Conservation (phyloP, 257 asterid species). For the Solanum okadae region DNA sequence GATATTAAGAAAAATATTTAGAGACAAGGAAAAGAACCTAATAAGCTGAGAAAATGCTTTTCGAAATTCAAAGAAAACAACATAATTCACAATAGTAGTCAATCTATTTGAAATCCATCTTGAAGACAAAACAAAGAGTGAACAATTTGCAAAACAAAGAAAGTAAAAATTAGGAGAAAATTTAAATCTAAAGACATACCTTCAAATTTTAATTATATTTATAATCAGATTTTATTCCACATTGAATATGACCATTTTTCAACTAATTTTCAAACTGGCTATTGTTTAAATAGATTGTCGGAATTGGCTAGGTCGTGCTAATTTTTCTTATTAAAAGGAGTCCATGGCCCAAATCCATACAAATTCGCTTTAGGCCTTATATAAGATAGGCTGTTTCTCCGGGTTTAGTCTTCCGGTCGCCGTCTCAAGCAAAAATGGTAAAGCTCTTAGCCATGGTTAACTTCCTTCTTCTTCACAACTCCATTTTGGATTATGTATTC, state of each 20-base stretch:
- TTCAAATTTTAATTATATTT: not conserved
- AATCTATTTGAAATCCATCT: not conserved
- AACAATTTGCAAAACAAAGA: not conserved
- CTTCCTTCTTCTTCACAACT: not conserved
- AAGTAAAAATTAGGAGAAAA: not conserved
- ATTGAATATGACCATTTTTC: not conserved
- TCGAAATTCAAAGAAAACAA: not conserved
- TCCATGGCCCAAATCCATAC: not conserved
- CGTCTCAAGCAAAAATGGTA: not conserved
- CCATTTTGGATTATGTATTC: not conserved
- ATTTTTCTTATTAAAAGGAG: no score
- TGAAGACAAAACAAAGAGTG: not conserved
- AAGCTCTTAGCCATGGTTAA: not conserved
- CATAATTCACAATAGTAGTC: not conserved
- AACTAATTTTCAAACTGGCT: not conserved
- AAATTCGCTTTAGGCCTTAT: not conserved
- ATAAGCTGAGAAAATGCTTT: not conserved
- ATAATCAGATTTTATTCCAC: not conserved
- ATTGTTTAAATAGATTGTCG: not conserved
- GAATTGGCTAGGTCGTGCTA: not conserved
- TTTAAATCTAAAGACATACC: not conserved
- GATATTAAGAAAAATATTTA: no score
- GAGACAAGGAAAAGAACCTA: no score
- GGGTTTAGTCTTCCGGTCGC: not conserved
- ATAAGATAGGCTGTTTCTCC: not conserved